These are phyloP conservation scores for Phytophthora sp. DNA, from an alignment of 352 stramenopile species.

Conservation along the genomic window DNA sequence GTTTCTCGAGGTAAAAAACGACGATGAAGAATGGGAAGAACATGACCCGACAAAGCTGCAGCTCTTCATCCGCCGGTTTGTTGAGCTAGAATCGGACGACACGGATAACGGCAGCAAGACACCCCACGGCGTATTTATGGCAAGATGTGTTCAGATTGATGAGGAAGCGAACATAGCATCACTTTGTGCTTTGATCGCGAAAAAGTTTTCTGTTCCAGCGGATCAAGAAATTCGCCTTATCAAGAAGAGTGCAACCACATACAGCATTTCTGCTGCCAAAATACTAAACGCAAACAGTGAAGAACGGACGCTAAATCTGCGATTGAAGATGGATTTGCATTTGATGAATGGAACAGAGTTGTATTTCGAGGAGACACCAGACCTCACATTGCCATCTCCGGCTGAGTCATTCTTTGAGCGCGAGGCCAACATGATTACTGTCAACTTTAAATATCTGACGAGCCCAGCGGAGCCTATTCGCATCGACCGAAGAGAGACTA, in stretches of 20 bases:
- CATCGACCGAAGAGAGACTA: conserved; percentile 78
- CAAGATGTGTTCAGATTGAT: conserved; percentile 67
- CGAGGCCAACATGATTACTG: conserved; percentile 78
- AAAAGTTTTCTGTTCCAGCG: conserved; percentile 57
- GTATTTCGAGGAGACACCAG: conserved; percentile 72
- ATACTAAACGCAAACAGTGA: conserved; percentile 66
- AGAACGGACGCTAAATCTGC: conserved; percentile 43
- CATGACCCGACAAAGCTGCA: conserved; percentile 73
- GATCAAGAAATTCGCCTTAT: conserved; percentile 61
- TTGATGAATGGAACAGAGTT: conserved; percentile 74
- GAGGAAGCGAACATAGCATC: conserved; percentile 61
- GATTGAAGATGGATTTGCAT: conserved; percentile 67
- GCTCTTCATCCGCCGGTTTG: conserved; percentile 75
- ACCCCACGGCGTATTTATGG: conserved; percentile 30
- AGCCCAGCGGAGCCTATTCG: conserved; percentile 52
- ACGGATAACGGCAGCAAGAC: conserved; percentile 8
- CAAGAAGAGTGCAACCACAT: conserved; percentile 71
- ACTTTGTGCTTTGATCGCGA: conserved; percentile 50
- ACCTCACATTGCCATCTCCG: conserved; percentile 49
- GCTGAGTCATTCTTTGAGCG: conserved; percentile 76
- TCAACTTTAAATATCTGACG: conserved; percentile 75
- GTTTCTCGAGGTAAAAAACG: conserved; percentile 71
- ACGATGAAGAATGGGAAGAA: conserved; percentile 65
- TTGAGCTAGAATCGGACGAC: conserved; percentile 21
- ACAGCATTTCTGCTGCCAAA: conserved; percentile 67